These are phyloP conservation scores for Chrysanthemum seticuspe DNA, from an alignment of 129 eudicot genomes.

Conservation along the genomic window DNA sequence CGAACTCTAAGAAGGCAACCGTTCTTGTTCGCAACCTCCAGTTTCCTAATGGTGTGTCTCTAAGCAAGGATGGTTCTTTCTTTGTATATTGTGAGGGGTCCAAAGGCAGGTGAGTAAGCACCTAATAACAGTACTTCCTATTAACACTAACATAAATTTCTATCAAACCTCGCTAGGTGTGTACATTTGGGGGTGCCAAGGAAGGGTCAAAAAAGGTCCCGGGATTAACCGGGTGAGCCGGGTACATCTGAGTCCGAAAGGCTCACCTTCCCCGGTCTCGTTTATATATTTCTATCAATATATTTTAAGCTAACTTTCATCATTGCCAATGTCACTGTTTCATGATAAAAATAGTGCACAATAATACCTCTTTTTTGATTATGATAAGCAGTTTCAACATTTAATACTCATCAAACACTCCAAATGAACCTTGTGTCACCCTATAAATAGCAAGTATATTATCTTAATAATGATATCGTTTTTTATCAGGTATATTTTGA, in stretches of 20 bases:
- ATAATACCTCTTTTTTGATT: no score
- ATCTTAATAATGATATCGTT: no score
- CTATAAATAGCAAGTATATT: no score
- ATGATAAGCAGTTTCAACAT: no score
- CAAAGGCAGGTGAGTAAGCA: constrained; percentile 57
- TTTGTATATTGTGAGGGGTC: constrained; percentile 66
- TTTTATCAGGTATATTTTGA: no score
- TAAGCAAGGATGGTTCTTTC: constrained; percentile 88
- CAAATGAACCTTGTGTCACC: no score
- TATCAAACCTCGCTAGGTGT: not conserved
- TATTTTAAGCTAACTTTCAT: not conserved
- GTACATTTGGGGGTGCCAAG: no score
- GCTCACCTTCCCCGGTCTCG: not conserved
- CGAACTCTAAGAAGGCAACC: constrained; percentile 56
- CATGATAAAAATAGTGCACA: not conserved
- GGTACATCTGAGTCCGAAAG: not conserved
- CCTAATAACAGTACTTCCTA: constrained; percentile 13
- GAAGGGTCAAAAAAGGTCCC: no score
- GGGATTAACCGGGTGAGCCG: no score
- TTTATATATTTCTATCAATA: not conserved
- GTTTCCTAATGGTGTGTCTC: constrained; percentile 83
- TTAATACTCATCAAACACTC: no score
- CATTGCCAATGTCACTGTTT: not conserved
- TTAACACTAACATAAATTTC: not conserved
- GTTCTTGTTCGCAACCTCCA: constrained; percentile 71